Percentiles rank a stretch among this genome's conserved stretches.
phyloP scores from a whole-genome alignment of 257 asterid genomes.

The Coffea canephora region DNA sequence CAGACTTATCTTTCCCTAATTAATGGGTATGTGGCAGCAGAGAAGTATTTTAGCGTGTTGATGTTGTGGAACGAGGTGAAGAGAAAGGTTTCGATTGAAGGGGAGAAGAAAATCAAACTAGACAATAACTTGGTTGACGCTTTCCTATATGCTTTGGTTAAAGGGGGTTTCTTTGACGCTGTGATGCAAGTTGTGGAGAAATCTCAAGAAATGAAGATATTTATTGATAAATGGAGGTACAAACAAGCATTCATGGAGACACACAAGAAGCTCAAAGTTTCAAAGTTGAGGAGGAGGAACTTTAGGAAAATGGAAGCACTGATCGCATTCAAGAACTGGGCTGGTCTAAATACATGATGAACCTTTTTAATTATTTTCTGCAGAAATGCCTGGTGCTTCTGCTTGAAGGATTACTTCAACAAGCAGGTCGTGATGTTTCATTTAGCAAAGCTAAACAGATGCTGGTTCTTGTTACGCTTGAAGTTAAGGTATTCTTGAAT shows the following conservation, averaged over 20 bases:
- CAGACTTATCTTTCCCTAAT: slow-evolving; percentile 87
- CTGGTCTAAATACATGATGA: slow-evolving; percentile 69
- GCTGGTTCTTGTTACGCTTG: background rate
- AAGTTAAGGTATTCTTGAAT: background rate
- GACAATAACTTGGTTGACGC: slow-evolving; percentile 71
- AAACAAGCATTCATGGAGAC: slow-evolving; percentile 98
- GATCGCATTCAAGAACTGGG: slow-evolving; percentile 94
- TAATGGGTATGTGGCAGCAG: slow-evolving; percentile 63
- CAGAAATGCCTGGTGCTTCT: background rate
- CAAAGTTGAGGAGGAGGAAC: slow-evolving; percentile 70
- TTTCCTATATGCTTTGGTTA: slow-evolving; percentile 78
- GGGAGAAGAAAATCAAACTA: slow-evolving; percentile 45
- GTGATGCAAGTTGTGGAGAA: slow-evolving; percentile 93
- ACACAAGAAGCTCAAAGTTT: slow-evolving; percentile 79
- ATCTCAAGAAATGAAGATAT: slow-evolving; percentile 68
- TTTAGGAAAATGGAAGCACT: slow-evolving; percentile 70
- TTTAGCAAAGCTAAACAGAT: background rate
- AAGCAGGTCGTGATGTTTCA: background rate
- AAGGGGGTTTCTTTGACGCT: slow-evolving; percentile 95
- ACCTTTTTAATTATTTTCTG: slow-evolving; percentile 3
- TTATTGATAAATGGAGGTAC: slow-evolving; percentile 93
- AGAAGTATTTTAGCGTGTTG: slow-evolving; percentile 73
- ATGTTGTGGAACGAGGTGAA: slow-evolving; percentile 94
- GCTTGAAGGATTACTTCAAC: background rate
- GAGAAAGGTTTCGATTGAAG: slow-evolving; percentile 54